Percentiles rank a stretch among this genome's conserved stretches.
Evolutionary conservation across 352 stramenopile species (phyloP).

Genomic region (Phytophthora pistaciae): DNA sequence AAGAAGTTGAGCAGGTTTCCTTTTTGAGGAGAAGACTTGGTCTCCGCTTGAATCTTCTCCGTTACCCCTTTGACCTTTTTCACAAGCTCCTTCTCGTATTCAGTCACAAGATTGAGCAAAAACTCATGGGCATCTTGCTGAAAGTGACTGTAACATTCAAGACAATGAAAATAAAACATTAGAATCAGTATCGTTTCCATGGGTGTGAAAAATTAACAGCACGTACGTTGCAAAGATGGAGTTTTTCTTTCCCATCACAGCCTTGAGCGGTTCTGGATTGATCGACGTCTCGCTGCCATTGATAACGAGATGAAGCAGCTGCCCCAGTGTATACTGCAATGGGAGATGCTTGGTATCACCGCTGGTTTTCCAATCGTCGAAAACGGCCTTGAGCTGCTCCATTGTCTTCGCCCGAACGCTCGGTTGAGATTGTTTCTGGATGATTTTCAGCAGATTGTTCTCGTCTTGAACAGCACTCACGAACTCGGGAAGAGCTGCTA

Average conservation of each 20-base stretch:
- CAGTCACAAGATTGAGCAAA: slow-evolving; percentile 82
- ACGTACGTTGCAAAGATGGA: slow-evolving; percentile 86
- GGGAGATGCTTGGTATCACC: slow-evolving; percentile 63
- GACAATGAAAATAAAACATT: slow-evolving; percentile 14
- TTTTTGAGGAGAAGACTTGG: slow-evolving; percentile 32
- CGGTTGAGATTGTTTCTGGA: slow-evolving; percentile 55
- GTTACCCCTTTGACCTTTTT: slow-evolving; percentile 48
- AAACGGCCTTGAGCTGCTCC: slow-evolving; percentile 53
- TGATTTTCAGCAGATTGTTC: slow-evolving; percentile 65
- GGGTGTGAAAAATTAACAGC: not conserved
- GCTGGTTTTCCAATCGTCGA: slow-evolving; percentile 57
- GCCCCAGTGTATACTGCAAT: slow-evolving; percentile 62
- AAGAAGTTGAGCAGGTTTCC: slow-evolving; percentile 77
- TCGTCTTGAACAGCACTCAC: slow-evolving; percentile 54
- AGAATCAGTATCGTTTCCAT: not conserved
- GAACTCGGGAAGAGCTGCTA: slow-evolving; percentile 81
- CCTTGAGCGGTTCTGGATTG: slow-evolving; percentile 83
- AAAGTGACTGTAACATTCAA: slow-evolving; percentile 56
- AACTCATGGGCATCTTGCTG: slow-evolving; percentile 92
- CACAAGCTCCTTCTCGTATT: slow-evolving; percentile 87
- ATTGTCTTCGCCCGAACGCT: slow-evolving; percentile 43
- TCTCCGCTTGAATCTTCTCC: slow-evolving; percentile 42
- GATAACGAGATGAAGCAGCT: slow-evolving; percentile 70
- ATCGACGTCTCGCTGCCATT: slow-evolving; percentile 74
- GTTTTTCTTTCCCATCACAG: slow-evolving; percentile 80